Conservation (phyloP, 108 stramenopile genomes). For the Fragilaria radians region DNA sequence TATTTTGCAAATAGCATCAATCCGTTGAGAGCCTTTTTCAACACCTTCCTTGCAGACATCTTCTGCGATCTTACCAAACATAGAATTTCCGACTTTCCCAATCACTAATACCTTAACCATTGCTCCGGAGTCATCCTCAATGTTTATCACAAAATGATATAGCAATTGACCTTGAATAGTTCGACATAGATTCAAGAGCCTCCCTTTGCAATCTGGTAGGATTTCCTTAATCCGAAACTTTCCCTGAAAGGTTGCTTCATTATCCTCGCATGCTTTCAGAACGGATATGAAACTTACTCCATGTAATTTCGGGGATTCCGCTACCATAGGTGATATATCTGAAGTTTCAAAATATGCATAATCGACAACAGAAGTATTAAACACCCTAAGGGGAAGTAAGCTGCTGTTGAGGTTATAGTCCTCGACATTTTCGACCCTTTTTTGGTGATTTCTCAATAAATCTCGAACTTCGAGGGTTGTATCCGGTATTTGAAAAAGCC, state of each 20-base stretch:
- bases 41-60: neutral
- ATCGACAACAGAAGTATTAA: neutral
- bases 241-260: neutral
- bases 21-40: neutral
- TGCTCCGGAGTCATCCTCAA: neutral
- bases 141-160: neutral
- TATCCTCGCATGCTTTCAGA: neutral
- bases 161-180: neutral
- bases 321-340: neutral
- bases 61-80: neutral
- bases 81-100: neutral
- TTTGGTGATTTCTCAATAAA: constrained; percentile 47
- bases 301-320: neutral
- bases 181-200: neutral
- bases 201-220: neutral
- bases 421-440: constrained; percentile 30
- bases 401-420: constrained; percentile 43
- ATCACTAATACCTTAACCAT: neutral
- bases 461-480: constrained; percentile 48
- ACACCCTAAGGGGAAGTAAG: constrained; percentile 26
- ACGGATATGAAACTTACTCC: neutral
- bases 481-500: constrained; percentile 57
- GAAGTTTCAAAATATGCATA: too few species aligned
- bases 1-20: neutral
- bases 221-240: neutral